These are phyloP conservation scores for Spergularia bocconei DNA, from an alignment of 148 eudicot genomes.

Conservation along the genomic window DNA sequence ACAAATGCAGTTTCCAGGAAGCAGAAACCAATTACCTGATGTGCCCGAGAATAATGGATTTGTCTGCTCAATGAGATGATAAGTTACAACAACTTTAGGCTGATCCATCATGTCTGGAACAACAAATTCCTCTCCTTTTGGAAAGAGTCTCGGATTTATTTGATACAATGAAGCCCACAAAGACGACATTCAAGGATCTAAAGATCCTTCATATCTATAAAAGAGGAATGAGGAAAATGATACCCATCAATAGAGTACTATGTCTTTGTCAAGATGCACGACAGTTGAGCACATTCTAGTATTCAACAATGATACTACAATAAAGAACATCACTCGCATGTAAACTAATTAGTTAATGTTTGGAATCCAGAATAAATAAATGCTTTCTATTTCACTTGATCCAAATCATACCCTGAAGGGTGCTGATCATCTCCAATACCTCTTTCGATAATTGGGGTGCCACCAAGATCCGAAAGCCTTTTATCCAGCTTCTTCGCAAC, in stretches of 20 bases:
- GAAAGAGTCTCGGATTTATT: constrained; percentile 53
- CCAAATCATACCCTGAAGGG: constrained; percentile 77
- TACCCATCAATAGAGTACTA: constrained; percentile 8
- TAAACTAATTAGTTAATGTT: not conserved
- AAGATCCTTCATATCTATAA: constrained; percentile 84
- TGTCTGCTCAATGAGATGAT: constrained; percentile 43
- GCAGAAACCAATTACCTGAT: constrained; percentile 45
- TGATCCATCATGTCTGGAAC: constrained; percentile 44
- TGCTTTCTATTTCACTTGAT: not conserved
- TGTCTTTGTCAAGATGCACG: not conserved
- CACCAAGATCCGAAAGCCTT: constrained; percentile 85
- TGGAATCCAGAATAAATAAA: not conserved
- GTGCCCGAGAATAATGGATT: constrained; percentile 23
- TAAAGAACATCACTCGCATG: not conserved
- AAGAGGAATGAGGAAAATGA: constrained; percentile 14
- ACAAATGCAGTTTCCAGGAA: not conserved
- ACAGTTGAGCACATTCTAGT: not conserved
- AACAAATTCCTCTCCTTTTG: constrained; percentile 56
- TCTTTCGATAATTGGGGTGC: constrained; percentile 59
- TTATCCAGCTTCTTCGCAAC: constrained; percentile 96
- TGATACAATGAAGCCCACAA: constrained; percentile 62
- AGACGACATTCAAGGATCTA: constrained; percentile 95
- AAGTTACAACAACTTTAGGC: constrained; percentile 54
- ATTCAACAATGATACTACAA: not conserved
- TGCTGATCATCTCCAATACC: constrained; percentile 99